Evolutionary conservation across 306 rosid genomes (phyloP), one percentile per base, ranked within the genome.

Genomic region (Cucurbita maxima): DNA sequence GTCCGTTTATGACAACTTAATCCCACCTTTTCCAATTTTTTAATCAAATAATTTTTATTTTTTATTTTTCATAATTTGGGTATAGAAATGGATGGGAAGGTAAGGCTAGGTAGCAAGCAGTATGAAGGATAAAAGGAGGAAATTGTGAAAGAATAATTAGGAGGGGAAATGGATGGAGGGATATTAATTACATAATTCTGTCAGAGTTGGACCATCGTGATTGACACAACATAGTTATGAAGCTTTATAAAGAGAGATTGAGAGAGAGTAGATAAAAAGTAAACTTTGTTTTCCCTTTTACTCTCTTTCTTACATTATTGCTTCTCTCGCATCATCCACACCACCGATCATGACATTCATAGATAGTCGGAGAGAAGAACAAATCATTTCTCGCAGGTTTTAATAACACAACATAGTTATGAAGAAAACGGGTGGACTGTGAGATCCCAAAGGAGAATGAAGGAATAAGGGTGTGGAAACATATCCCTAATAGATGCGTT

Each of bases 171-270:
- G 30, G 50, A 30, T 30, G 34, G 34, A 30, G 34, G 50, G 30
- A 40, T 40, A 63, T 63, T 44, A 45, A 44, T 66, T 66, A 66
- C 72, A 66, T 66, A 66, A 5, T 55, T 44, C 54, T 41, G 54
- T 66, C 71, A 64, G 53, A 64, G 71, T 64, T 64, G 53, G 71
- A 44, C 72, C 72, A 66, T 44, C 40, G 5, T 64, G 53, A 41
- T 43, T 64, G 36, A 64, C 45, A n/a, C 47, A 63, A 63, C 52
- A 63, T 43, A 64, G 43, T 43, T 64, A 64, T 41, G 38, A 44
- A 66, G 19, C 37, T 66, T 38, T 40, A 69, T 13, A 69, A 5
- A 12, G 5, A 45, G 8, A 48, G 14, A 66, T 52, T 41, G 71
- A 64, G 19, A 66, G 74, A 45, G 36, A 48, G 74, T 20, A 69